Base-by-base conservation (phyloP, 805 yeast species). In the Teunomyces tritomae region DNA sequence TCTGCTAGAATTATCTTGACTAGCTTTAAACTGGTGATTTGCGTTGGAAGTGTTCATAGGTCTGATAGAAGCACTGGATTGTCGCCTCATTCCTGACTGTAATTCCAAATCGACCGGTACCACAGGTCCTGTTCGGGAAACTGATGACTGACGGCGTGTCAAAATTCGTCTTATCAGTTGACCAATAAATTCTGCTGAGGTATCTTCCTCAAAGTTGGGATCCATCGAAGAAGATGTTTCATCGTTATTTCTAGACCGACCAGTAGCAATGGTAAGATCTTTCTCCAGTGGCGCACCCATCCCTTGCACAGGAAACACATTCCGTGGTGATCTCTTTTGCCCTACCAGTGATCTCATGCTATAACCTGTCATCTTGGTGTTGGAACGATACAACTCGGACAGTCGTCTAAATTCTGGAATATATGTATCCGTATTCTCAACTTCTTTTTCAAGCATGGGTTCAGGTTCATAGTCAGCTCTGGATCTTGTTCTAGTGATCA, bases 271-370 rank as follows among this genome's bases (percentile, higher is more conserved):
- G 0, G 84, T 71, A 39, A 67, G 67, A 55, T 86, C 91, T 46
- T 77, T 68, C 26, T 63, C 65, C 36, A 79, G 61, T 2, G 92
- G 86, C 8, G 71, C 73, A 1, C 88, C 90, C 92, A 87, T 85
- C 1, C 88, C 92, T 55, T 73, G 73, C 2, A 87, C 91, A 0
- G 95, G 94, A 65, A 86, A 87, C 1, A 86, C 90, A 50, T 89
- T 89, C 24, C 79, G 79, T 3, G 92, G 95, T 1, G 90, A 84
- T 40, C 61, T 59, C 5, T 20, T 41, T 8, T 26, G 48, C 28
- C 34, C 33, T 27, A 16, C 13, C 8, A 43, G 29, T 3, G 37
- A 17, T 24, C 20, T 30, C 10, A 46, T 44, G 4, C 55, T 49
- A 13, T 17, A 17, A 1, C 50, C 44, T 11, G 59, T 48, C 13